Conservation (phyloP, 441 rosid genomes). For the Heliophila coronopifolia region DNA sequence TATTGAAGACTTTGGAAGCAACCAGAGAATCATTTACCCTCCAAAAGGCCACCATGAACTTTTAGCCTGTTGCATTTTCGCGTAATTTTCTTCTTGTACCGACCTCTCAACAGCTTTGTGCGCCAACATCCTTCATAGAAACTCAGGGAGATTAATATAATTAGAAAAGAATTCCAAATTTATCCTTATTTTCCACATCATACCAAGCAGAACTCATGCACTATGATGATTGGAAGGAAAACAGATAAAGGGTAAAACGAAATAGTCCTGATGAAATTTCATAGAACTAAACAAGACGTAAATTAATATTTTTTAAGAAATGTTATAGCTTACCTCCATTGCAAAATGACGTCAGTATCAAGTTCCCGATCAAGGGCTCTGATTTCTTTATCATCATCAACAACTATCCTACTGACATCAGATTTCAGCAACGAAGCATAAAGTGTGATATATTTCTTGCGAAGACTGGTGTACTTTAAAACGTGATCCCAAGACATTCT, state of each 20-base stretch:
- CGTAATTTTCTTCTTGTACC: conserved; percentile 46
- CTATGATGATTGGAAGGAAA: conserved; percentile 3
- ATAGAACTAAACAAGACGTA: conserved; percentile 13
- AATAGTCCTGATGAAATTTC: conserved; percentile 13
- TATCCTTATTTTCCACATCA: conserved; percentile 12
- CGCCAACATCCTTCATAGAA: conserved; percentile 83
- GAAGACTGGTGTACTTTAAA: conserved; percentile 62
- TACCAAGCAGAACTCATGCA: conserved; percentile 3
- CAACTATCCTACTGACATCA: conserved; percentile 52
- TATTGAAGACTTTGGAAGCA: conserved; percentile 8
- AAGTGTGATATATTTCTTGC: conserved; percentile 79
- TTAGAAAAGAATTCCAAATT: background rate
- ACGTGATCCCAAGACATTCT: conserved; percentile 94
- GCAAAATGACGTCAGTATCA: conserved; percentile 86
- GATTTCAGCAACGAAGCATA: conserved; percentile 90
- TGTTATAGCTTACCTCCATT: conserved; percentile 75
- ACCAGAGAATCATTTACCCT: conserved; percentile 44
- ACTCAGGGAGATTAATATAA: conserved; percentile 10
- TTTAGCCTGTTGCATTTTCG: conserved; percentile 61
- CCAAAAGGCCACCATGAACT: conserved; percentile 98
- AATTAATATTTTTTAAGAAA: background rate
- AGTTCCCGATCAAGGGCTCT: conserved; percentile 84
- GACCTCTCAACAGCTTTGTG: conserved; percentile 88
- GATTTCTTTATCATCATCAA: conserved; percentile 75
- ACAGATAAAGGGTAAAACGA: background rate